Conservation (phyloP, 2,329 filamentous ascomycete species). For the Sclerotinia glacialis region DNA sequence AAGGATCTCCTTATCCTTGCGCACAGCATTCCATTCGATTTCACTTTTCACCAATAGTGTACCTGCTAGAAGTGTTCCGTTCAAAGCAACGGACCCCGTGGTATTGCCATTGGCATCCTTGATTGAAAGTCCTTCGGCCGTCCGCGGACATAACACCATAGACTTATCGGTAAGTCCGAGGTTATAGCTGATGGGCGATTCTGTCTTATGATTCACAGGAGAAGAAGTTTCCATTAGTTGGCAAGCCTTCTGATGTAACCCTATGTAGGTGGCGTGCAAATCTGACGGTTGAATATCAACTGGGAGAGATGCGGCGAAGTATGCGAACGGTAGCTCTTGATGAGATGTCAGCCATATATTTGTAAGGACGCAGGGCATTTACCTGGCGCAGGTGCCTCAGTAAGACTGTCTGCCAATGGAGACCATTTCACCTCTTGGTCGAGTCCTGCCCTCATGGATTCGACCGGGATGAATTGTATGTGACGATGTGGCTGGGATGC, state of each 20-base stretch:
- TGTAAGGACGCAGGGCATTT: not conserved
- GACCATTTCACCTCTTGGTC: slow-evolving; percentile 45
- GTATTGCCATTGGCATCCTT: slow-evolving; percentile 27
- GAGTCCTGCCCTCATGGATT: slow-evolving; percentile 56
- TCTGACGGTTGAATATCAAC: slow-evolving; percentile 25
- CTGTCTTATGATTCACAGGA: not conserved
- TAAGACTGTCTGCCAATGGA: slow-evolving; percentile 47
- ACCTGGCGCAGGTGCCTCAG: slow-evolving; percentile 27
- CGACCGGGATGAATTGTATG: slow-evolving; percentile 66
- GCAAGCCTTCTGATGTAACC: slow-evolving; percentile 32
- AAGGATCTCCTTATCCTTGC: slow-evolving; percentile 43
- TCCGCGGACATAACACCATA: slow-evolving; percentile 55
- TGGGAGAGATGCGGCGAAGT: slow-evolving; percentile 33
- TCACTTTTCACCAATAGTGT: slow-evolving; percentile 61
- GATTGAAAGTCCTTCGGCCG: slow-evolving; percentile 48
- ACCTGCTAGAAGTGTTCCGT: slow-evolving; percentile 62
- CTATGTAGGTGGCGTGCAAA: slow-evolving; percentile 33
- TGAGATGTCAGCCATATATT: slow-evolving; percentile 1
- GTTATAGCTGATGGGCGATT: slow-evolving; percentile 60
- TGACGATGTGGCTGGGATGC: slow-evolving; percentile 71
- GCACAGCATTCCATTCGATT: slow-evolving; percentile 55
- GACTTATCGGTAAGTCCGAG: slow-evolving; percentile 55
- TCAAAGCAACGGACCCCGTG: slow-evolving; percentile 45
- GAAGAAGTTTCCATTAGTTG: not conserved
- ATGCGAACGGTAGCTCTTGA: slow-evolving; percentile 36